Evolutionary conservation across 129 eudicot genomes (phyloP).

Genomic region (Calendula officinalis): DNA sequence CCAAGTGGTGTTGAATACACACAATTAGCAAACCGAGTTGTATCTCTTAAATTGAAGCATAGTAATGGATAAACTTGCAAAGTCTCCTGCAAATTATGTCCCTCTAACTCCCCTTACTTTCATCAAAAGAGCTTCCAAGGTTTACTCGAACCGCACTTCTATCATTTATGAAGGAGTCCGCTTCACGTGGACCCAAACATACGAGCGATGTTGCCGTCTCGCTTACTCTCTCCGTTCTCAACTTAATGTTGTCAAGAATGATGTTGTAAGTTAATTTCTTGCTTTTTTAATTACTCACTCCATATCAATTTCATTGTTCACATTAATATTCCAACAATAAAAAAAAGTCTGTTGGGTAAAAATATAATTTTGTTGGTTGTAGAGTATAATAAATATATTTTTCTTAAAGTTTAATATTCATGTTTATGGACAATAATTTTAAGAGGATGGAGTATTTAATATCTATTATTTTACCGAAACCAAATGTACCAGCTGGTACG

Average conservation of each 20-base stretch:
- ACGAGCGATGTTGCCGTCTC: slow-evolving; percentile 54
- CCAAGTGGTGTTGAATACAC: background rate
- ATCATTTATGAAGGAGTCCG: slow-evolving; percentile 39
- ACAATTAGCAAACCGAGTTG: background rate
- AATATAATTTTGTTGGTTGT: too few relatives aligned
- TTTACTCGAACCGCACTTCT: slow-evolving; percentile 52
- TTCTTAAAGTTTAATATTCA: too few relatives aligned
- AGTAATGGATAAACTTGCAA: slow-evolving; percentile 47
- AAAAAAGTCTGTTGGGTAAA: too few relatives aligned
- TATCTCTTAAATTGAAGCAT: background rate
- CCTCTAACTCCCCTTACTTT: slow-evolving; percentile 66
- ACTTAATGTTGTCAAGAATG: slow-evolving; percentile 47
- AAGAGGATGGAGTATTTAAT: too few relatives aligned
- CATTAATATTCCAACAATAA: too few relatives aligned
- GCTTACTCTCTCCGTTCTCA: slow-evolving; percentile 52
- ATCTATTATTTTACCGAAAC: background rate
- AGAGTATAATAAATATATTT: too few relatives aligned
- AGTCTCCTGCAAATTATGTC: slow-evolving; percentile 56
- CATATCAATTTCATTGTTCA: too few relatives aligned
- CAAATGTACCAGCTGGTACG: too few relatives aligned
- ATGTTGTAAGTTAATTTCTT: slow-evolving; percentile 46
- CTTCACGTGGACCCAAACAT: slow-evolving; percentile 64
- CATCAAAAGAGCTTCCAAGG: slow-evolving; percentile 54
- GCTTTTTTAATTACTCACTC: background rate
- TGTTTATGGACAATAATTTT: too few relatives aligned